Evolutionary conservation across 1,139 yeast genomes (phyloP).

Genomic region (Candida sp.): DNA sequence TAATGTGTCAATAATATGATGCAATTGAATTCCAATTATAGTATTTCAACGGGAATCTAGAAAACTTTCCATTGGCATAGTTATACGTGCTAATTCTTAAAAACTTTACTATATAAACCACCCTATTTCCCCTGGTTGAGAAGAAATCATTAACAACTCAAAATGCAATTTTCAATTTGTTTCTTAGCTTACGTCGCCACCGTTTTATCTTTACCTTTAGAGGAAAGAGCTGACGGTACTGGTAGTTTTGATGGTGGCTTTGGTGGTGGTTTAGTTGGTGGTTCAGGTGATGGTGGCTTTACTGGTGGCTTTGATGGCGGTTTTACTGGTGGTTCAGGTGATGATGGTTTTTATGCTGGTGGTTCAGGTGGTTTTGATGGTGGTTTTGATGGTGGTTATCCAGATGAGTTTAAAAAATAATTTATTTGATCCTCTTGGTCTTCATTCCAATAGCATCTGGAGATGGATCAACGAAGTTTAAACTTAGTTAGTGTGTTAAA

Average conservation of each 20-base stretch:
- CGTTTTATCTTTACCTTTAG: not conserved
- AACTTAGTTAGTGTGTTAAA: too few relatives aligned
- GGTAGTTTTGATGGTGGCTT: too few relatives aligned
- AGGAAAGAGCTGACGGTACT: too few relatives aligned
- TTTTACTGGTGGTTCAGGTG: not conserved
- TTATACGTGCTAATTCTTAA: too few relatives aligned
- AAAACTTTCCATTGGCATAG: too few relatives aligned
- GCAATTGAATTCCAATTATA: too few relatives aligned
- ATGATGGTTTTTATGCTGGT: not conserved
- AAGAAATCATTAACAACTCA: not conserved
- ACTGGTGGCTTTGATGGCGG: not conserved
- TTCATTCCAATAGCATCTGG: conserved; percentile 21
- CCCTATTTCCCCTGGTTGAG: too few relatives aligned
- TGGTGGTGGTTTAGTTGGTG: not conserved
- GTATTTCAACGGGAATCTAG: too few relatives aligned
- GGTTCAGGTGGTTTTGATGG: not conserved
- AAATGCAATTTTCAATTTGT: not conserved
- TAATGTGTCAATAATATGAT: too few relatives aligned
- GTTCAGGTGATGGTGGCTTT: not conserved
- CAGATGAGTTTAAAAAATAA: too few relatives aligned
- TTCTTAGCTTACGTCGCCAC: not conserved
- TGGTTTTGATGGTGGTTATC: not conserved
- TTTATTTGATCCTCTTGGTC: too few relatives aligned
- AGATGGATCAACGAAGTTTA: conserved; percentile 17
- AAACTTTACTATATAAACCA: too few relatives aligned